These are phyloP conservation scores for Diaporthe batatas DNA, from an alignment of 2,329 filamentous ascomycete genomes.

Conservation along the genomic window DNA sequence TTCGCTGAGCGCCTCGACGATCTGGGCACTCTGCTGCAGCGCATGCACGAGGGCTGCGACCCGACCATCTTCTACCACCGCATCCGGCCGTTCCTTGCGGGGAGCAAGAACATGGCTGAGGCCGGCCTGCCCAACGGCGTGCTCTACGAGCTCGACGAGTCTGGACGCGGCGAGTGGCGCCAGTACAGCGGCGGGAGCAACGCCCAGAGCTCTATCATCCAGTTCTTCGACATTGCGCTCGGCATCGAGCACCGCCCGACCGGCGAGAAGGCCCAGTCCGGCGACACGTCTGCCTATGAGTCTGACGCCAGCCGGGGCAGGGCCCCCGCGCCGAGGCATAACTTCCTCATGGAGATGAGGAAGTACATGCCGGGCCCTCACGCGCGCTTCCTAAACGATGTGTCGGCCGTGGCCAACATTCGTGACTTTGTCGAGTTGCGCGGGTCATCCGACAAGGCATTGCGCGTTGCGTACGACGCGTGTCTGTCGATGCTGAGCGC, in stretches of 20 bases:
- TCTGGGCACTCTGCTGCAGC: slow-evolving; percentile 80
- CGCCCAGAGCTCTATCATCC: slow-evolving; percentile 95
- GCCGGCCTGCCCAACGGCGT: slow-evolving; percentile 91
- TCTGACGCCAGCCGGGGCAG: slow-evolving; percentile 58
- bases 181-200: slow-evolving; percentile 96
- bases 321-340: slow-evolving; percentile 73
- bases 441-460: slow-evolving; percentile 68
- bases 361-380: slow-evolving; percentile 96
- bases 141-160: slow-evolving; percentile 82
- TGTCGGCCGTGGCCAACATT: slow-evolving; percentile 86
- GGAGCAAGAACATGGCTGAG: slow-evolving; percentile 97
- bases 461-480: slow-evolving; percentile 89
- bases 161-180: slow-evolving; percentile 75
- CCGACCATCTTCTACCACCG: slow-evolving; percentile 95
- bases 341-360: slow-evolving; percentile 98
- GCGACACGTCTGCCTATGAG: slow-evolving; percentile 56
- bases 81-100: slow-evolving; percentile 95
- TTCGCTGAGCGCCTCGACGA: slow-evolving; percentile 93
- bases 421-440: slow-evolving; percentile 80
- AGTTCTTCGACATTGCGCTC: slow-evolving; percentile 95
- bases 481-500: slow-evolving; percentile 78
- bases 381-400: slow-evolving; percentile 87
- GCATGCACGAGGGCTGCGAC: slow-evolving; percentile 97
- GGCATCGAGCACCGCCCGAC: slow-evolving; percentile 93
- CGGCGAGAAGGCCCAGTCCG: slow-evolving; percentile 72